Evolutionary conservation across 176 grass and related monocot genomes (phyloP), one percentile per base, ranked within the genome.

Genomic region (Aegilops speltoides): DNA sequence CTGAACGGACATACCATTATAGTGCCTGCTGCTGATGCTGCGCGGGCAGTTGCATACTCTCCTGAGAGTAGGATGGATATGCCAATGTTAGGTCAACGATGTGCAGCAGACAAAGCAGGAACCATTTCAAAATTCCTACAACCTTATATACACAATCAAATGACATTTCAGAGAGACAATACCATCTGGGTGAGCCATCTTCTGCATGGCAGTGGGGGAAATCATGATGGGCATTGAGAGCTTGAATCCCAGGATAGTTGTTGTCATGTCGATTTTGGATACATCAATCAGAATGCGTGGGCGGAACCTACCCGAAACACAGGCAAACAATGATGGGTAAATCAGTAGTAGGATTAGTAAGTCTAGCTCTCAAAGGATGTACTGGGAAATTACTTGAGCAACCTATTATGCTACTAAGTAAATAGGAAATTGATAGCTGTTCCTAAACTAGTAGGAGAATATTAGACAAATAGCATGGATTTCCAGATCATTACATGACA

Each of bases 121-220:
- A 26, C 2, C 37, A 26, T 72, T 52, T 15, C 69, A 10, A 79
- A 3, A 76, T 6, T 36, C 11, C 9, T 74, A 48, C 22, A 73
- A 4, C 73, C 16, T 20, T 68, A 65, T 33, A 52, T 67, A 66
- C 12, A 26, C 78, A 61, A 54, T 6, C 2, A 46, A 26, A 46
- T 28, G 26, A 52, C 65, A 19, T 20, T 10, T 43, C 62, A 31
- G 56, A 32, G 15, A 32, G 48, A 6, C 54, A 38, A 43, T 88
- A 99, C 97, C 97, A 45, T 99, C 97, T 34, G 94, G 97, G 68
- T 99, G 97, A 34, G 97, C 97, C 97, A 99, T 99, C 88, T 96
- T 99, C 79, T 99, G 97, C 16, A 99, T 48, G 63, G 97, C 97
- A 90, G 97, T 81, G 10, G 96, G 96, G 46, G 96, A 90, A 80